A percentile compares a stretch with the other conserved stretches of the same genome.
phyloP scores from a whole-genome alignment of 345 rosid species.

The Melaleuca quinquenervia region DNA sequence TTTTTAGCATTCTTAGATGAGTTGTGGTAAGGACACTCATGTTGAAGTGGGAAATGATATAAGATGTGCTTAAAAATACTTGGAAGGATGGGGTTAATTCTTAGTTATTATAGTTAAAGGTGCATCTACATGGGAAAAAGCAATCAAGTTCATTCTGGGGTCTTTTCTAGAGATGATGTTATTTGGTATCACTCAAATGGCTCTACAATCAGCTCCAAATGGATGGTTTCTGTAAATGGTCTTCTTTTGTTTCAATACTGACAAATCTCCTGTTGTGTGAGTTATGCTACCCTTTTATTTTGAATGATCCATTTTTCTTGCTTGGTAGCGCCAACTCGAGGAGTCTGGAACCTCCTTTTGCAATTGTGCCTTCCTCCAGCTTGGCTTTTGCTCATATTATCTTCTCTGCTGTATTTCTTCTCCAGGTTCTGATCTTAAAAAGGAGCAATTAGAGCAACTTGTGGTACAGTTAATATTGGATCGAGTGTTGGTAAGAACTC shows the following conservation, averaged over 20 bases:
- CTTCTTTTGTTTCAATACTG: neutral
- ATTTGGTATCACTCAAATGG: neutral
- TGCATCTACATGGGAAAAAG: neutral
- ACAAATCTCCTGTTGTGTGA: neutral
- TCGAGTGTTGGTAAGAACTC: slow-evolving; percentile 55
- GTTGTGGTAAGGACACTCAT: neutral
- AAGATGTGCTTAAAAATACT: neutral
- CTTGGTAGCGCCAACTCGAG: neutral
- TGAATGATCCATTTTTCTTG: neutral
- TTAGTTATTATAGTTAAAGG: neutral
- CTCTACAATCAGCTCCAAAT: neutral
- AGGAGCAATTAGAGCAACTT: slow-evolving; percentile 71
- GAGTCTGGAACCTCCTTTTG: neutral
- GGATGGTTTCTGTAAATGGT: neutral
- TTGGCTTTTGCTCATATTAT: neutral
- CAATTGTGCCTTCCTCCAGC: neutral
- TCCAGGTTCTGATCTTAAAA: slow-evolving; percentile 55
- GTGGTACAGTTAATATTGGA: slow-evolving; percentile 57
- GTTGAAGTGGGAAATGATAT: neutral
- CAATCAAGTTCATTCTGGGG: neutral
- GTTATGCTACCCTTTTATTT: neutral
- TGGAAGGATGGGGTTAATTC: neutral
- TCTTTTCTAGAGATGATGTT: neutral
- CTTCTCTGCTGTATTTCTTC: neutral
- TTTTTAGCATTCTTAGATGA: neutral